These are phyloP conservation scores for Vitis rotundifolia DNA, from an alignment of 164 flowering plant genomes.

Conservation along the genomic window DNA sequence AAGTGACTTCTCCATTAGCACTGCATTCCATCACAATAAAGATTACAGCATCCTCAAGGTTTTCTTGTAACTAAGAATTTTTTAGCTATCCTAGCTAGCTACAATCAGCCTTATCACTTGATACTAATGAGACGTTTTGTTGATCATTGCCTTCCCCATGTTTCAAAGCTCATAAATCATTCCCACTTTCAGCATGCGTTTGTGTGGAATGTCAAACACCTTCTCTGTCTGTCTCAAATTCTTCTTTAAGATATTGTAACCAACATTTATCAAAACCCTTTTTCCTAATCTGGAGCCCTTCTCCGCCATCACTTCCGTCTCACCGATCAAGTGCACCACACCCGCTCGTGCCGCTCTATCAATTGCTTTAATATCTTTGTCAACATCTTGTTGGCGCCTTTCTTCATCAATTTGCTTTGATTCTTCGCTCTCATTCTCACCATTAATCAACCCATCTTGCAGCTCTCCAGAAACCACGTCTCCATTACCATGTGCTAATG, in stretches of 20 bases:
- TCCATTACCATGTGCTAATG: neutral
- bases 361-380: conserved; percentile 35
- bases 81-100: no score
- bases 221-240: conserved; percentile 55
- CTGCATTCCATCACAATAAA: no score
- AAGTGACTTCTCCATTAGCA: no score
- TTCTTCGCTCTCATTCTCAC: neutral
- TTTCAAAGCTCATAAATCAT: conserved; percentile 67
- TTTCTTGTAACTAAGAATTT: no score
- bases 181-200: conserved; percentile 67
- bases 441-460: neutral
- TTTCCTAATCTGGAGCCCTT: conserved; percentile 42
- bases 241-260: conserved; percentile 53
- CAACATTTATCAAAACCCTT: conserved; percentile 60
- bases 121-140: neutral
- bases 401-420: neutral
- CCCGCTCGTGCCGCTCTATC: conserved; percentile 44
- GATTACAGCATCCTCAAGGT: no score
- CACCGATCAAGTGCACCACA: conserved; percentile 62
- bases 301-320: conserved; percentile 65
- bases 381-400: conserved; percentile 1
- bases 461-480: neutral
- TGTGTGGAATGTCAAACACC: conserved; percentile 58
- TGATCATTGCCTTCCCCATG: neutral
- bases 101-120: no score